phyloP scores from a whole-genome alignment of 2,329 filamentous ascomycete genomes.

The Aspergillus sclerotialis region DNA sequence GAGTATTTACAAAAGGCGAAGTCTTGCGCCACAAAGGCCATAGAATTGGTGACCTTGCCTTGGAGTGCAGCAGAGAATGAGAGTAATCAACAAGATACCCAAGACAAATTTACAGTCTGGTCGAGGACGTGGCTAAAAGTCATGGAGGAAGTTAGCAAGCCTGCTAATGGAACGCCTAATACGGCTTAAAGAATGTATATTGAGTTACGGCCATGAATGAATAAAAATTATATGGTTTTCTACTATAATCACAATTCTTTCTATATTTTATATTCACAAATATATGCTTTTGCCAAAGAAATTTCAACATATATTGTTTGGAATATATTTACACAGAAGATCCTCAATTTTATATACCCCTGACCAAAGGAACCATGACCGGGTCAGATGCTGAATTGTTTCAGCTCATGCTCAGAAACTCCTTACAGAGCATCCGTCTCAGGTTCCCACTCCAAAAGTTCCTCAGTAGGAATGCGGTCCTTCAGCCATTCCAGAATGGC shows the following conservation, averaged over 20 bases:
- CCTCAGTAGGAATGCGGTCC: constrained; percentile 59
- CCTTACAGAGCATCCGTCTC: no score
- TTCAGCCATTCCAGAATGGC: constrained; percentile 74
- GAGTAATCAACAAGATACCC: constrained; percentile 48
- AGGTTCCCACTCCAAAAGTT: constrained; percentile 32
- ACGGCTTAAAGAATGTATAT: no score
- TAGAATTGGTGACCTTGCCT: constrained; percentile 64
- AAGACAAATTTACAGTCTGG: constrained; percentile 77
- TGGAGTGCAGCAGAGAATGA: constrained; percentile 59
- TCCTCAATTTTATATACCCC: no score
- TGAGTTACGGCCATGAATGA: neutral
- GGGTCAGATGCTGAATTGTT: no score
- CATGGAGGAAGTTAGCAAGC: constrained; percentile 34
- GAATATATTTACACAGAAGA: neutral
- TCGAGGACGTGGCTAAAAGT: constrained; percentile 50
- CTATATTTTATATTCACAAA: no score
- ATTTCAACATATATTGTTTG: no score
- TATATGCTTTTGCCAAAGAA: neutral
- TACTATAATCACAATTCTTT: no score
- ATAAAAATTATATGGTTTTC: constrained; percentile 3
- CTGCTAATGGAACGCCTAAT: constrained; percentile 10
- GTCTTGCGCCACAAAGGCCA: constrained; percentile 54
- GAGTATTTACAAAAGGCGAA: constrained; percentile 26
- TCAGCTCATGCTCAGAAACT: no score
- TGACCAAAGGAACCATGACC: no score